Base-by-base conservation (phyloP, 2,329 filamentous ascomycete genomes). In the Paracoccidioides lutzii region DNA sequence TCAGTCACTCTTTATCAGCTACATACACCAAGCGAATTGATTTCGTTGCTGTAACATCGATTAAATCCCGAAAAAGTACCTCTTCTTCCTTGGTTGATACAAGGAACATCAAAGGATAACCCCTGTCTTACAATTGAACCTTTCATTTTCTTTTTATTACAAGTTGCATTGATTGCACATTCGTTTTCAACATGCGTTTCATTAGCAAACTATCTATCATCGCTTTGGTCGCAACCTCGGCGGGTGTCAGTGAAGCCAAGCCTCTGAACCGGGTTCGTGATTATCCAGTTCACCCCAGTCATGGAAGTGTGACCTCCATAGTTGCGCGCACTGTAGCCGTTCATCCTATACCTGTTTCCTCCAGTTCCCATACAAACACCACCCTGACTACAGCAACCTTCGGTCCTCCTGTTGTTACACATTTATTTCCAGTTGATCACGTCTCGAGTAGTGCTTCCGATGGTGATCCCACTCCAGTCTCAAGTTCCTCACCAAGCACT, bases 211-310 rank as follows among this genome's bases (percentile, higher is more conserved):
- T 68, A 58, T 67, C 68, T 22, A 22, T 22, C 44, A 44, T 71
- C 54, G 67, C 64, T 55, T 61, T 71, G 49, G 60, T 71, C 53
- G 67, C 66, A 32, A 65, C 66, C 51, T 61, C 73, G 54, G 71
- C 67, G 55, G 64, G 68, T 40, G 53, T 68, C 40, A 64, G 64
- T 49, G 65, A 71, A 57, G 70, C 71, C 52, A 62, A 60, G 43
- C 61, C 62, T 54, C 62, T 67, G 43, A 62, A 57, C 50, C 59
- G 55, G 53, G 48, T 51, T 37, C 42, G 54, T 38, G 40, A 43
- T 44, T 33, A 37, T 33, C 14, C 15, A 14, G 35, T 38, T 14
- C 45, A 22, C 4, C n/a, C 43, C 14, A 38, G 50, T 12, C n/a
- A 9, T 30, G 33, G 35, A 22, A 33, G 12, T 22, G 35, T 6